Conservation (phyloP, 2,329 filamentous ascomycete species). For the Alternaria brassicae region DNA sequence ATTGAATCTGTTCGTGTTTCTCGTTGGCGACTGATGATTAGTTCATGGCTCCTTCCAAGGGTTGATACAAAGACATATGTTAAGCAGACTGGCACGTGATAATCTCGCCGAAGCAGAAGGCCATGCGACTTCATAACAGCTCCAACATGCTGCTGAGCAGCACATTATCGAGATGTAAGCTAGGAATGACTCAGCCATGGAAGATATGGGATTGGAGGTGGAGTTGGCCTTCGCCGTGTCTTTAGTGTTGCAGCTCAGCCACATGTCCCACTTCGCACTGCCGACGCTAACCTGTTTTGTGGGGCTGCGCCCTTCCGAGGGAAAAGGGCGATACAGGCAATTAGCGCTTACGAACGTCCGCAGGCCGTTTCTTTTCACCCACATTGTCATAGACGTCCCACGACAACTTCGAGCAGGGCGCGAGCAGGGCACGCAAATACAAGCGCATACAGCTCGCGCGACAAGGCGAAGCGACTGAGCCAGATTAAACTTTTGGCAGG, state of each 20-base stretch:
- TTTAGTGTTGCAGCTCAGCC: conserved; percentile 12
- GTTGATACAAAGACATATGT: background rate
- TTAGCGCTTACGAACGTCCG: conserved; percentile 19
- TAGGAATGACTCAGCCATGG: background rate
- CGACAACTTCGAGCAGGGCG: background rate
- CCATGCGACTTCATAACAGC: background rate
- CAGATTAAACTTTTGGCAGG: background rate
- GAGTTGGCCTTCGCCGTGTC: conserved; percentile 5
- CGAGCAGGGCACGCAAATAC: background rate
- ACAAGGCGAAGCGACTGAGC: too few species aligned
- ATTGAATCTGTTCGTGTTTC: background rate
- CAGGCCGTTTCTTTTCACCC: conserved; percentile 4
- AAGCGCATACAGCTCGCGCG: background rate
- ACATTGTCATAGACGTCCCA: background rate
- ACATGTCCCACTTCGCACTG: conserved; percentile 12
- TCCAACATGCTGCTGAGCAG: background rate
- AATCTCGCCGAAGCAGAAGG: background rate
- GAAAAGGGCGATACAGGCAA: conserved; percentile 22
- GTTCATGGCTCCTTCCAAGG: background rate
- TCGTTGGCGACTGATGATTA: background rate
- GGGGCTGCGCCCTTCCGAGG: conserved; percentile 18
- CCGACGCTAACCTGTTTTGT: conserved; percentile 9
- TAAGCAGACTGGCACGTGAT: background rate
- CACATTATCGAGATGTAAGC: background rate
- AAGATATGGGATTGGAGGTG: background rate